phyloP scores from a whole-genome alignment of 169 alveolate species.

The Besnoitia besnoiti region DNA sequence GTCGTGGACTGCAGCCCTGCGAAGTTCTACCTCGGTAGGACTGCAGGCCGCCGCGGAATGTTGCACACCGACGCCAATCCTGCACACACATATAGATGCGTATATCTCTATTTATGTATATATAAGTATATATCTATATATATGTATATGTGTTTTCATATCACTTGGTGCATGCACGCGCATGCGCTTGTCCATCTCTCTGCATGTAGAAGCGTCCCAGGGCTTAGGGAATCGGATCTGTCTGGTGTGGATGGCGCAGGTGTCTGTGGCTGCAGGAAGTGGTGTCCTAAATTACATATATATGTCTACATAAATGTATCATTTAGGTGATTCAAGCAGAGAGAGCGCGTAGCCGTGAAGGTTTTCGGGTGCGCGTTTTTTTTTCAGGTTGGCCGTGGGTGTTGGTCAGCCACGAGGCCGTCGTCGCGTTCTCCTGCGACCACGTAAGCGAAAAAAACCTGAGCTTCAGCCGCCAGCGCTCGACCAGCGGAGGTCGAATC shows the following conservation, averaged over 20 bases:
- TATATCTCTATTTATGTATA: neutral
- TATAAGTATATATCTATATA: neutral
- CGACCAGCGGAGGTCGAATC: too few species aligned
- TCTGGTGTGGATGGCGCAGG: neutral
- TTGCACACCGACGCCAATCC: neutral
- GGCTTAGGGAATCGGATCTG: too few species aligned
- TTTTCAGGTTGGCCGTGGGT: constrained; percentile 20
- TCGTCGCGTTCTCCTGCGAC: constrained; percentile 25
- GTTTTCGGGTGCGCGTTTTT: neutral
- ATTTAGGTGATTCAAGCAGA: too few species aligned
- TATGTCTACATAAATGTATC: neutral
- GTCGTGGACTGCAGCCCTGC: constrained; percentile 22
- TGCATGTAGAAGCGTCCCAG: too few species aligned
- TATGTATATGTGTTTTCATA: neutral
- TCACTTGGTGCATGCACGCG: neutral
- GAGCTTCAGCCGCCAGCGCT: too few species aligned
- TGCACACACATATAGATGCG: neutral
- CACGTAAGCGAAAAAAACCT: neutral
- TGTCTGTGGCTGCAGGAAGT: neutral
- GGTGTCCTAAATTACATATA: neutral
- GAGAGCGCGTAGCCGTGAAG: too few species aligned
- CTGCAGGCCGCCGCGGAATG: too few species aligned
- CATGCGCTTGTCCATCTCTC: neutral
- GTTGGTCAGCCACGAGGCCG: neutral
- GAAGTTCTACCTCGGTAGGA: constrained; percentile 11